Conservation (phyloP, 257 asterid genomes). For the Coffea canephora region DNA sequence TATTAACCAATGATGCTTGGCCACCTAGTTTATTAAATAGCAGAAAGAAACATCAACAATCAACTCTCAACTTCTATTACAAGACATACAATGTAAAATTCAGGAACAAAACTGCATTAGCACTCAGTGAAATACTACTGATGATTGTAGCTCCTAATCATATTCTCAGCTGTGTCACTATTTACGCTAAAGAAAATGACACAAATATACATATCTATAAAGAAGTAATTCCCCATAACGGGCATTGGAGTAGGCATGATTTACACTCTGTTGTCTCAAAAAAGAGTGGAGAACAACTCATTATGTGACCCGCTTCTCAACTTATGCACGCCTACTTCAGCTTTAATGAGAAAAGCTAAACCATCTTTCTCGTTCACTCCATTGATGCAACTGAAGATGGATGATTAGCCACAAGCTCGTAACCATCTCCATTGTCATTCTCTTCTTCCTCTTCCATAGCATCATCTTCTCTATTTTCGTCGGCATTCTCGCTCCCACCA, state of each 20-base stretch:
- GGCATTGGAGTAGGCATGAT: background rate
- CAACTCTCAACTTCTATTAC: conserved; percentile 4
- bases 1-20: background rate
- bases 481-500: conserved; percentile 28
- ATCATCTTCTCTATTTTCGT: conserved; percentile 33
- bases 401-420: conserved; percentile 36
- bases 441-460: conserved; percentile 33
- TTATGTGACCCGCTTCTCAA: conserved; percentile 11
- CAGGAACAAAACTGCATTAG: conserved; percentile 3
- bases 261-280: background rate
- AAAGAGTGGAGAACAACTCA: conserved; percentile 9
- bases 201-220: conserved; percentile 18
- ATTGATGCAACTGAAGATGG: conserved; percentile 29
- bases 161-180: conserved; percentile 10
- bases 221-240: conserved; percentile 1
- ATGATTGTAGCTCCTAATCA: background rate
- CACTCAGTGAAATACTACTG: background rate
- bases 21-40: background rate
- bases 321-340: conserved; percentile 11
- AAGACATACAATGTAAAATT: background rate
- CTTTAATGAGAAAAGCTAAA: background rate
- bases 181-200: conserved; percentile 10
- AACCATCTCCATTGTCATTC: conserved; percentile 40
- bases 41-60: background rate
- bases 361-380: conserved; percentile 21